These are phyloP conservation scores for Ochetophila trinervis DNA, from an alignment of 306 rosid species.

Conservation along the genomic window DNA sequence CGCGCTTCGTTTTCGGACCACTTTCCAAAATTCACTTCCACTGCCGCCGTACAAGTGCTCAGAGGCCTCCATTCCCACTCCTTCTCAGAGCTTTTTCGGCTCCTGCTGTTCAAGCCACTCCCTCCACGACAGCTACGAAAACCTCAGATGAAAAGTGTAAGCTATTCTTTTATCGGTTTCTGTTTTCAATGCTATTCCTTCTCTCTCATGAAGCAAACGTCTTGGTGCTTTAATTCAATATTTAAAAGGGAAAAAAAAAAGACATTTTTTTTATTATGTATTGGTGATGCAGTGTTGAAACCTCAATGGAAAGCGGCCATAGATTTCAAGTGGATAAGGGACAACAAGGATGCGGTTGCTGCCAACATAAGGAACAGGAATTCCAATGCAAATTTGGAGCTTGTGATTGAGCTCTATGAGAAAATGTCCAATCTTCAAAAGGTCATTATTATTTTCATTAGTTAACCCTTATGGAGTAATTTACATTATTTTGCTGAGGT, in stretches of 20 bases:
- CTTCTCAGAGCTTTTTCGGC: conserved; percentile 48
- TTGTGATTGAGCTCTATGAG: conserved; percentile 72
- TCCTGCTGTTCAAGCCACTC: conserved; percentile 41
- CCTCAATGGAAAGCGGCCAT: conserved; percentile 86
- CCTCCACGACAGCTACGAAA: conserved; percentile 14
- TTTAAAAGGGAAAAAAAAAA: too few species aligned
- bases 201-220: background rate
- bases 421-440: conserved; percentile 68
- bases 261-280: too few species aligned
- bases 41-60: conserved; percentile 26
- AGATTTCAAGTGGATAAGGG: conserved; percentile 94
- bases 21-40: conserved; percentile 19
- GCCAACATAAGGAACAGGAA: conserved; percentile 66
- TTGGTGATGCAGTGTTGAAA: conserved; percentile 44
- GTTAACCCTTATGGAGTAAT: background rate
- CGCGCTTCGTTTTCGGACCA: conserved; percentile 32
- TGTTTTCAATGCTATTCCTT: background rate
- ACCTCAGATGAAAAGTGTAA: conserved; percentile 48
- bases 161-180: background rate
- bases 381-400: conserved; percentile 74
- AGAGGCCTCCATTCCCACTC: conserved; percentile 29
- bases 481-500: background rate
- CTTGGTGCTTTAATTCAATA: background rate
- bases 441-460: conserved; percentile 37
- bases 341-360: conserved; percentile 76